A percentile compares a stretch with the other conserved stretches of the same genome.
Conservation (phyloP, 495 filamentous ascomycete genomes). For the Aspergillus coremiiformis region DNA sequence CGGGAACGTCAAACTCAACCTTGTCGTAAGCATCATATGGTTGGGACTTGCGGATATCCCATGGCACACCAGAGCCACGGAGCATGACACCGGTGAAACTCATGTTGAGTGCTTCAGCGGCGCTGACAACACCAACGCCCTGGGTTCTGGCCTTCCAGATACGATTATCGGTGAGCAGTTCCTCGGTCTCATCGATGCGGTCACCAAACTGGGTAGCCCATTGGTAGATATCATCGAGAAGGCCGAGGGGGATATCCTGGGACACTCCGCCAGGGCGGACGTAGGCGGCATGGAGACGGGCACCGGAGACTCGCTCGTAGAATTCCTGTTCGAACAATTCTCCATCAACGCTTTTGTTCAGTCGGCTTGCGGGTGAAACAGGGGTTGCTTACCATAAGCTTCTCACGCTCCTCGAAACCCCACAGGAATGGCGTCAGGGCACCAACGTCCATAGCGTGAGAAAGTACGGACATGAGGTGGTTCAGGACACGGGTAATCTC, state of each 20-base stretch:
- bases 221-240: constrained; percentile 98
- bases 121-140: constrained; percentile 84
- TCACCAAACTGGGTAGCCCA: constrained; percentile 99
- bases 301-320: constrained; percentile 97
- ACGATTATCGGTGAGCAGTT: constrained; percentile 97
- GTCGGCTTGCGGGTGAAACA: background rate
- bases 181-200: constrained; percentile 98
- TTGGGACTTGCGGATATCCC: constrained; percentile 91
- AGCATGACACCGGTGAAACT: constrained; percentile 97
- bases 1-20: constrained; percentile 97
- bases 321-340: constrained; percentile 64
- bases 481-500: constrained; percentile 95
- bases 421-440: constrained; percentile 97
- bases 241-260: constrained; percentile 88
- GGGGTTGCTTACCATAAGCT: constrained; percentile 76
- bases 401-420: constrained; percentile 99
- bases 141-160: constrained; percentile 95
- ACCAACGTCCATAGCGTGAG: constrained; percentile 99
- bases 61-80: constrained; percentile 92
- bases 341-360: background rate
- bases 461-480: constrained; percentile 96
- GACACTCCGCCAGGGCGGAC: constrained; percentile 95
- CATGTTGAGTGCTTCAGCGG: constrained; percentile 89
- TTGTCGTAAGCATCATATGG: constrained; percentile 97
- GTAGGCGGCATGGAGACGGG: constrained; percentile 96